Evolutionary conservation across 768 basidiomycete species (phyloP).

Genomic region (Boletellus ananiceps): DNA sequence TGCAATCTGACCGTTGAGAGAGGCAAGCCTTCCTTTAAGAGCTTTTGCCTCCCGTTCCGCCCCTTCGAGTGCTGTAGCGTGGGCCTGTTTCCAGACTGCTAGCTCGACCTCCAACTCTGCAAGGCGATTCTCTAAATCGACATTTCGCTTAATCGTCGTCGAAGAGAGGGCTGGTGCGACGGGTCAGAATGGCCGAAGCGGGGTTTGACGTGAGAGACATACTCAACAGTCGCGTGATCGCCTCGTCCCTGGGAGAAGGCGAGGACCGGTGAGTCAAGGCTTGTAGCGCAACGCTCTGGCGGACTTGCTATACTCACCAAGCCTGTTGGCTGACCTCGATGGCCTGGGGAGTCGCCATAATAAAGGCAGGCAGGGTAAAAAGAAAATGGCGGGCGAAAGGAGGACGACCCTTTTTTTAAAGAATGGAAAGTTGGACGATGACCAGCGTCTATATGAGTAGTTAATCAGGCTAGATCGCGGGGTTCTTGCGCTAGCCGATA

Average conservation of each 20-base stretch:
- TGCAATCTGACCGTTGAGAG: conserved; percentile 61
- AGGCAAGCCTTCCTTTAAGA: conserved; percentile 63
- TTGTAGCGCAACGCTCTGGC: conserved; percentile 9
- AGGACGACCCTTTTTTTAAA: conserved; percentile 33
- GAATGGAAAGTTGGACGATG: conserved; percentile 27
- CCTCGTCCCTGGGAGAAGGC: conserved; percentile 55
- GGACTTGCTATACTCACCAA: conserved; percentile 45
- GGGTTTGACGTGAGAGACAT: conserved; percentile 14
- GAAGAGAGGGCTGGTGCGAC: conserved; percentile 51
- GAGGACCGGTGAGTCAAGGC: conserved; percentile 16
- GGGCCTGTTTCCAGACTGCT: conserved; percentile 66
- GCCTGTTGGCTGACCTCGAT: conserved; percentile 58
- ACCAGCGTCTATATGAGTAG: conserved; percentile 41
- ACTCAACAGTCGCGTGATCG: conserved; percentile 60
- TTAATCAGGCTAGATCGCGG: conserved; percentile 52
- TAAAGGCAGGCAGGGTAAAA: conserved; percentile 37
- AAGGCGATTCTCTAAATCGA: conserved; percentile 59
- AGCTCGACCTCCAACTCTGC: conserved; percentile 67
- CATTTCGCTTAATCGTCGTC: conserved; percentile 58
- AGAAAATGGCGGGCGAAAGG: conserved; percentile 21
- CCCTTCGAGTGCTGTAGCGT: conserved; percentile 55
- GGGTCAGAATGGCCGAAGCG: conserved; percentile 10
- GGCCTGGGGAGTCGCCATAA: conserved; percentile 52
- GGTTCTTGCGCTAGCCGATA: conserved; percentile 44
- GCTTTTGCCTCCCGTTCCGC: conserved; percentile 59